These are phyloP conservation scores for Boletellus emodensis DNA, from an alignment of 768 basidiomycete genomes.

Conservation along the genomic window DNA sequence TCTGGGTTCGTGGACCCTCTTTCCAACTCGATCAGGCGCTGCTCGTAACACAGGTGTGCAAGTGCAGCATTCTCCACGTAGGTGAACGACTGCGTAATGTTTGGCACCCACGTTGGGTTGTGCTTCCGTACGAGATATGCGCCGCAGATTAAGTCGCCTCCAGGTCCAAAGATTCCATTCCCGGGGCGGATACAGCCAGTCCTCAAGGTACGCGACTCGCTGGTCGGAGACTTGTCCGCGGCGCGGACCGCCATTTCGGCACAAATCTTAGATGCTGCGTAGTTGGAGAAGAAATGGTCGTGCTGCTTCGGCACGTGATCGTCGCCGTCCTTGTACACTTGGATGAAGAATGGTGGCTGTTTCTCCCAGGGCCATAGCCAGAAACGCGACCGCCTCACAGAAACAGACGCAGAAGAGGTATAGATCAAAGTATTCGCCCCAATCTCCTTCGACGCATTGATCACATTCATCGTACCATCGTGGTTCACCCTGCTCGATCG, in stretches of 20 bases:
- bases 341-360: slow-evolving; percentile 53
- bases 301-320: slow-evolving; percentile 47
- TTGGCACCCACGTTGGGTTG: slow-evolving; percentile 61
- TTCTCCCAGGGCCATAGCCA: slow-evolving; percentile 76
- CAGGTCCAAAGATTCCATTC: slow-evolving; percentile 71
- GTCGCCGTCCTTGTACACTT: slow-evolving; percentile 63
- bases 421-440: slow-evolving; percentile 61
- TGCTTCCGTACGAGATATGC: slow-evolving; percentile 55
- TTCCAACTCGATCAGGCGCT: slow-evolving; percentile 54
- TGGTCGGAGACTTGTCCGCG: slow-evolving; percentile 37
- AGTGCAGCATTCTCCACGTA: slow-evolving; percentile 77
- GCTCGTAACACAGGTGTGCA: slow-evolving; percentile 71
- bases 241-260: slow-evolving; percentile 50
- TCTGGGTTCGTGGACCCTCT: slow-evolving; percentile 48
- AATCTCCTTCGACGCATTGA: slow-evolving; percentile 50
- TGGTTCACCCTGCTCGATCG: slow-evolving; percentile 64
- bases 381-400: slow-evolving; percentile 53
- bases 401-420: slow-evolving; percentile 71
- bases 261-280: slow-evolving; percentile 59
- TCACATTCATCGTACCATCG: slow-evolving; percentile 61
- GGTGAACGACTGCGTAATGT: slow-evolving; percentile 57
- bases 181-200: slow-evolving; percentile 79
- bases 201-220: slow-evolving; percentile 38
- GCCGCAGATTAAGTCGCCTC: slow-evolving; percentile 66
- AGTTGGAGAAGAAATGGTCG: slow-evolving; percentile 72